These are phyloP conservation scores for Ogataea ganodermae DNA, from an alignment of 805 yeast species.

Conservation along the genomic window DNA sequence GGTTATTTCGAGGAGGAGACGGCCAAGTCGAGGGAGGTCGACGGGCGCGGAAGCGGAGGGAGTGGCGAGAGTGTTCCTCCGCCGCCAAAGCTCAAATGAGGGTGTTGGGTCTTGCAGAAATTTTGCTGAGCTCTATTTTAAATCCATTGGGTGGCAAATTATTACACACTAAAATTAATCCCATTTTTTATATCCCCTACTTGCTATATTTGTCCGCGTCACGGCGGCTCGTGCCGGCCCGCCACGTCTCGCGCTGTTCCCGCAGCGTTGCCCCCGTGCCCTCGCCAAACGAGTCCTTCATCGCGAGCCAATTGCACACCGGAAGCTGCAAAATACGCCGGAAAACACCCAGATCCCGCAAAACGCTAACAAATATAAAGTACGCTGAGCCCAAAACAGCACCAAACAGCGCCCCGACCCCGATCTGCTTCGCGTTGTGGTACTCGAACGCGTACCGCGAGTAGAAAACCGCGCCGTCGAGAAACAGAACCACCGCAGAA, in stretches of 20 bases:
- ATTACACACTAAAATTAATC: too few species aligned
- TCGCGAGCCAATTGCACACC: slow-evolving; percentile 49
- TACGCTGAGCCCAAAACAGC: slow-evolving; percentile 56
- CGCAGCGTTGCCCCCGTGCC: slow-evolving; percentile 17
- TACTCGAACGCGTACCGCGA: slow-evolving; percentile 80
- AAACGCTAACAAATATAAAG: slow-evolving; percentile 51
- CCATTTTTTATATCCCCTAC: too few species aligned
- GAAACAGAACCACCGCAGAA: slow-evolving; percentile 28
- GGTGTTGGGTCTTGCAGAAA: too few species aligned
- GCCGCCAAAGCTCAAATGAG: slow-evolving; percentile 34
- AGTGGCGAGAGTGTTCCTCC: slow-evolving; percentile 34
- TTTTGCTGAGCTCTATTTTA: too few species aligned
- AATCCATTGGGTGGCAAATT: too few species aligned
- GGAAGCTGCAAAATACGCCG: slow-evolving; percentile 63
- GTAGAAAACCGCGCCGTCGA: slow-evolving; percentile 50
- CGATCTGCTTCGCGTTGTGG: slow-evolving; percentile 73
- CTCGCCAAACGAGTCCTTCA: slow-evolving; percentile 57
- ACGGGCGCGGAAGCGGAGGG: slow-evolving; percentile 32
- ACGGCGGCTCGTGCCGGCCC: too few species aligned
- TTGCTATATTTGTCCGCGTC: too few species aligned
- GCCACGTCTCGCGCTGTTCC: slow-evolving; percentile 22
- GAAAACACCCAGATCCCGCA: slow-evolving; percentile 68
- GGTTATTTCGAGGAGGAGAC: slow-evolving; percentile 45
- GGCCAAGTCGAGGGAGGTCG: slow-evolving; percentile 42
- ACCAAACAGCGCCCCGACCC: slow-evolving; percentile 72